Base-by-base conservation (phyloP, 2,329 filamentous ascomycete species). In the Stagonosporopsis rhizophila region DNA sequence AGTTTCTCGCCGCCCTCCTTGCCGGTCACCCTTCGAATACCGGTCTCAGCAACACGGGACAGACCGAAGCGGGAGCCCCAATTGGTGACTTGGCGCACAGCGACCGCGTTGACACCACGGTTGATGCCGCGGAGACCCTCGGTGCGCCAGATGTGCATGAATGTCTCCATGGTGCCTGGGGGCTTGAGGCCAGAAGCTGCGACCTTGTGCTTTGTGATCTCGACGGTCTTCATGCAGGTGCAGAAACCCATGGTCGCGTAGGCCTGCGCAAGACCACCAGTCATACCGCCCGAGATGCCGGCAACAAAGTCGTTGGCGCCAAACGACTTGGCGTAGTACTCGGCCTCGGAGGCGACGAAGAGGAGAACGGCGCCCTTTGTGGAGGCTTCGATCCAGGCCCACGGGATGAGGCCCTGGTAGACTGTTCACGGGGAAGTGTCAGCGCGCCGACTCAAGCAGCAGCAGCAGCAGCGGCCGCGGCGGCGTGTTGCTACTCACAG, bases 231-330 rank as follows among this genome's bases (percentile, higher is more conserved):
- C 95, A 99, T 99, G 87, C 95, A 99, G 60, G 95, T 99, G 82
- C 95, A 99, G 88, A 99, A 99, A 68, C 95, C 95, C 94, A 99
- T 99, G 77, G 95, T 99, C 66, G 95, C 95, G 78, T 99, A 99
- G 58, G 95, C 95, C 82, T 99, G 95, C 42, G 94, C 95, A 57
- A 99, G 88, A 85, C 95, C 95, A 76, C 95, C 95, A 20, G 88
- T 85, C 83, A 99, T 92, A 79, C 95, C 95, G 73, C 95, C 95
- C 28, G 84, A 76, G 81, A 99, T 98, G 75, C 95, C 95, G 67
- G 88, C 87, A 47, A 90, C 83, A 78, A 99, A 98, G 78, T 96
- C 89, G 71, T 85, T 87, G 61, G 92, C 94, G 68, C 95, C 95
- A 61, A 88, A 86, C 66, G 83, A 82, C 74, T 90, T 91, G 70